Base-by-base conservation (phyloP, 2,329 filamentous ascomycete genomes). In the Coniochaeta ligniaria region DNA sequence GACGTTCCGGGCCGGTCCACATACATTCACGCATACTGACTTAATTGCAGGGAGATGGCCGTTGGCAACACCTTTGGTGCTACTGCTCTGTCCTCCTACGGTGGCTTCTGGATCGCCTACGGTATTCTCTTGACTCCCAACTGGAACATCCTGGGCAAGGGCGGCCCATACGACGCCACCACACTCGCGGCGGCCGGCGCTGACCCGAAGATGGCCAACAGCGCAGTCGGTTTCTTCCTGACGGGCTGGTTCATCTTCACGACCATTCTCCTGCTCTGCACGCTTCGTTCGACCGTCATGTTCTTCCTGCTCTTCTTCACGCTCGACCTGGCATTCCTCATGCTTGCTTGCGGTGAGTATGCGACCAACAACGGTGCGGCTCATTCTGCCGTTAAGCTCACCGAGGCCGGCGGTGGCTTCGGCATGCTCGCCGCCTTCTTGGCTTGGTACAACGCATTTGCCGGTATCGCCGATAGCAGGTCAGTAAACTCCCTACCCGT, bases 51-150 rank as follows among this genome's bases (percentile, higher is more conserved):
- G 89, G 90, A 94, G 78, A 91, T 94, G 84, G 89, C 90, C 38
- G 82, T 91, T n/a, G 90, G 90, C 61, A 94, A 94, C 80, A 94
- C 91, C 12, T 93, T 94, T 66, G 90, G 90, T 80, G 90, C 89
- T 59, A 93, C 90, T 26, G 89, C 90, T 22, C 77, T 94, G 61
- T 90, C 89, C 11, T 93, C 90, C 0, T 94, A 91, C 70, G 90
- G 91, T 67, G 90, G 90, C 64, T 94, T 94, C 82, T 94, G 91
- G 91, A 83, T 94, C 69, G 79, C 83, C 14, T 89, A 91, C 68
- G 90, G 79, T 63, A 87, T 93, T 67, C 80, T 93, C 59, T 75
- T 90, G 63, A 91, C 88, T 2, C 90, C 84, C 1, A 71, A 82
- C 64, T 92, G 90, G 77, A 73, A 83, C 56, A 86, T 91, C 61